A percentile compares a stretch with the other conserved stretches of the same genome.
Evolutionary conservation across 2,329 filamentous ascomycete species (phyloP).

Genomic region (Ceratocystis papillata): DNA sequence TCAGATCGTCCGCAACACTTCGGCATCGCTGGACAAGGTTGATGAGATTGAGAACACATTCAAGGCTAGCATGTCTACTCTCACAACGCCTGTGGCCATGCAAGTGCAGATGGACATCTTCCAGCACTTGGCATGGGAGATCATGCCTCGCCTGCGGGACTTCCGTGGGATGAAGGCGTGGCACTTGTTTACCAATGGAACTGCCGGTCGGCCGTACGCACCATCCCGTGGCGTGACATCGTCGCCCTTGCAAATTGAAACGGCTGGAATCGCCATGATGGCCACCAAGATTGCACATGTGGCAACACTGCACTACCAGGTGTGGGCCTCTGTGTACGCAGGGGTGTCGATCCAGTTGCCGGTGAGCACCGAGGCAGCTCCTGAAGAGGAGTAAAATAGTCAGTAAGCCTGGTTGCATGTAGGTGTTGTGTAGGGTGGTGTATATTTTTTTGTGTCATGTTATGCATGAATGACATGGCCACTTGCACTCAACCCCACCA

Average conservation of each 20-base stretch:
- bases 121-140: slow-evolving; percentile 36
- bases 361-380: not conserved
- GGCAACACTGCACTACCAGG: slow-evolving; percentile 75
- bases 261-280: slow-evolving; percentile 51
- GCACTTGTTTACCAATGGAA: slow-evolving; percentile 44
- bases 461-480: not conserved
- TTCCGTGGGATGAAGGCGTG: slow-evolving; percentile 24
- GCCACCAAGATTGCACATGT: slow-evolving; percentile 72
- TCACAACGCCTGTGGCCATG: slow-evolving; percentile 42
- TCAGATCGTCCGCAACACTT: slow-evolving; percentile 48
- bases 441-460: not conserved
- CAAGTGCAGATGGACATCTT: slow-evolving; percentile 30
- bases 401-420: not conserved
- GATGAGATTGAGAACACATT: slow-evolving; percentile 41
- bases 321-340: slow-evolving; percentile 53
- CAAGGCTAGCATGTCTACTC: slow-evolving; percentile 35
- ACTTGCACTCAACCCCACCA: not conserved
- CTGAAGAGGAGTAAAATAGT: not conserved
- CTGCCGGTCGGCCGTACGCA: slow-evolving; percentile 29
- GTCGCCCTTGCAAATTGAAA: slow-evolving; percentile 38
- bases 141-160: slow-evolving; percentile 23
- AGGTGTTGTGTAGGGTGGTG: not conserved
- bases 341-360: not conserved
- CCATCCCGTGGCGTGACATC: slow-evolving; percentile 30
- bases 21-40: slow-evolving; percentile 41